Conservation (phyloP, 169 alveolate genomes). For the Amoebophrya sp. region DNA sequence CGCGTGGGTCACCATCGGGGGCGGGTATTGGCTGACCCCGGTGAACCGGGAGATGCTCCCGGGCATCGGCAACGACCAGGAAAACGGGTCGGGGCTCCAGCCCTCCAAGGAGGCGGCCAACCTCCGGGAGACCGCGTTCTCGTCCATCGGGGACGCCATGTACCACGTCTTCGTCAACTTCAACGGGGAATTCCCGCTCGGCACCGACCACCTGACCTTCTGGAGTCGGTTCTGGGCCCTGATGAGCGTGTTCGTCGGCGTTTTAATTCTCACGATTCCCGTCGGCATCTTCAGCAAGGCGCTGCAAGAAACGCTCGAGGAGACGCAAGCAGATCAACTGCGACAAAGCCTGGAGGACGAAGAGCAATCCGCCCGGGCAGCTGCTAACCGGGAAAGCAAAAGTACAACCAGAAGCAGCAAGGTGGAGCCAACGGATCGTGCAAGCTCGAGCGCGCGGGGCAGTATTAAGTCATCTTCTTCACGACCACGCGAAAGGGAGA, state of each 20-base stretch:
- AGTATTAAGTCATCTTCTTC: no score
- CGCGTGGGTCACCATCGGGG: constrained; percentile 13
- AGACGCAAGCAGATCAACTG: background rate
- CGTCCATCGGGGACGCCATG: background rate
- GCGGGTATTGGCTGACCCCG: background rate
- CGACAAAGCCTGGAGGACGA: background rate
- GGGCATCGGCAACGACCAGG: background rate
- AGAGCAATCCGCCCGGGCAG: background rate
- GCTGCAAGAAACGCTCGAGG: background rate
- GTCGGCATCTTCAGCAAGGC: background rate
- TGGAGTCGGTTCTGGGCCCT: constrained; percentile 17
- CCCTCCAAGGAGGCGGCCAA: background rate
- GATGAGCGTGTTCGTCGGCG: background rate
- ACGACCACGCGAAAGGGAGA: no score
- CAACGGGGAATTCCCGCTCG: background rate
- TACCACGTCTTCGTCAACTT: background rate
- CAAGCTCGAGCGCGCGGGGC: no score
- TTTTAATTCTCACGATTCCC: background rate
- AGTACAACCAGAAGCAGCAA: no score
- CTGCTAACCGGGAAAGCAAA: no score
- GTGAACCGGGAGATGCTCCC: background rate
- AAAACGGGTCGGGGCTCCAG: background rate
- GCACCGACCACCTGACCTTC: background rate
- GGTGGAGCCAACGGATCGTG: no score
- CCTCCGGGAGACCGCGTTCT: background rate